Evolutionary conservation across 495 filamentous ascomycete genomes (phyloP).

Genomic region (Cetradonia linearis): DNA sequence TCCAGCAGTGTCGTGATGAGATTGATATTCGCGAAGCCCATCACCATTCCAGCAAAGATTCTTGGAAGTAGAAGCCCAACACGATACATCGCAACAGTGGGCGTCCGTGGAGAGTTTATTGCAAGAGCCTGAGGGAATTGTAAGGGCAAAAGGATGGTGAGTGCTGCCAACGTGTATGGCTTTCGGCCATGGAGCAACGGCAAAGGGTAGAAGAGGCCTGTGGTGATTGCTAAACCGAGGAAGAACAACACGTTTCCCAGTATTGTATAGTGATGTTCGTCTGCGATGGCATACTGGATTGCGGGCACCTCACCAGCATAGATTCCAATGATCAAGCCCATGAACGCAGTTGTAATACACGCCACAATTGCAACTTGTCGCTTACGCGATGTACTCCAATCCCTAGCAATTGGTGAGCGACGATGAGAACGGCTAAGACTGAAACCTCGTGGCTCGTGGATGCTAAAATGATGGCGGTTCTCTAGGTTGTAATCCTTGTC

Average conservation of each 20-base stretch:
- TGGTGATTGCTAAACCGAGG: conserved; percentile 55
- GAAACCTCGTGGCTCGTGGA: conserved; percentile 35
- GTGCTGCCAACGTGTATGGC: conserved; percentile 55
- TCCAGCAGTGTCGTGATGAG: conserved; percentile 59
- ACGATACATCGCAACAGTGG: conserved; percentile 45
- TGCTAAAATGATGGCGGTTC: conserved; percentile 27
- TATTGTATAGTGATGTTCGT: conserved; percentile 53
- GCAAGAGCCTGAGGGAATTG: conserved; percentile 64
- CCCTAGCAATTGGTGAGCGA: conserved; percentile 46
- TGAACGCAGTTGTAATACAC: conserved; percentile 57
- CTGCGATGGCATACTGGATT: conserved; percentile 61
- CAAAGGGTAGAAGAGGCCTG: conserved; percentile 60
- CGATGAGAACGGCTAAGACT: conserved; percentile 42
- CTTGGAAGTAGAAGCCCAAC: conserved; percentile 52
- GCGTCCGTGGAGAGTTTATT: conserved; percentile 44
- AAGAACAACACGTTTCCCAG: conserved; percentile 65
- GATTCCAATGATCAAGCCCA: conserved; percentile 60
- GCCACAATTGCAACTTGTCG: conserved; percentile 54
- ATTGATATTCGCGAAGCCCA: conserved; percentile 70
- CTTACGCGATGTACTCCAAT: conserved; percentile 56
- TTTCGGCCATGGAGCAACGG: conserved; percentile 69
- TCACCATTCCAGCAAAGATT: conserved; percentile 50
- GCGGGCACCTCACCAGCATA: conserved; percentile 67
- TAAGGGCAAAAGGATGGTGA: conserved; percentile 57
- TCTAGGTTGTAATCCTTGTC: conserved; percentile 24